A percentile compares a stretch with the other conserved stretches of the same genome.
Conservation (phyloP, 345 rosid species). For the Hypericum androsaemum region DNA sequence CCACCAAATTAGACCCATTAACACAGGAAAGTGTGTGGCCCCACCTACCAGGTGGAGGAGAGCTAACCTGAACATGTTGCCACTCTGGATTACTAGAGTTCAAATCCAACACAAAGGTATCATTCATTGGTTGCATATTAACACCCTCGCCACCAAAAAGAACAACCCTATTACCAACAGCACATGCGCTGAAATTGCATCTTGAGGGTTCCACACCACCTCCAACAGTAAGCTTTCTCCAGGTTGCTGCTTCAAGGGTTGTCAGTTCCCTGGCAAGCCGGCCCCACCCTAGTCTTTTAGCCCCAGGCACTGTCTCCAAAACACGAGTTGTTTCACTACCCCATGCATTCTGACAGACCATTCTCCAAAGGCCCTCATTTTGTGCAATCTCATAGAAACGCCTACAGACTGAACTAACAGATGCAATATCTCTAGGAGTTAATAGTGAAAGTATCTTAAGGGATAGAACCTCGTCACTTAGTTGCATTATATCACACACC, state of each 20-base stretch:
- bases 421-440: constrained; percentile 7
- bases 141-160: constrained; percentile 3
- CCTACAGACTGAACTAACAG: constrained; percentile 4
- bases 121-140: constrained; percentile 2
- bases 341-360: constrained; percentile 7
- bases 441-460: background rate
- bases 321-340: constrained; percentile 6
- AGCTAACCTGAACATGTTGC: constrained; percentile 1
- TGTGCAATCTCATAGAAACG: constrained; percentile 1
- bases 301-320: constrained; percentile 6
- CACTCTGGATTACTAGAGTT: background rate
- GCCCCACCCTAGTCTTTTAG: constrained; percentile 5
- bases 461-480: constrained; percentile 5
- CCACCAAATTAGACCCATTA: background rate
- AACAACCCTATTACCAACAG: background rate
- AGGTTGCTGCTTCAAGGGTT: constrained; percentile 5
- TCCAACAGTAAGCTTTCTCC: constrained; percentile 4
- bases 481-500: constrained; percentile 1
- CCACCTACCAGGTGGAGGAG: constrained; percentile 3
- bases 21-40: constrained; percentile 1
- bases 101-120: background rate
- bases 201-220: background rate
- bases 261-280: constrained; percentile 6
- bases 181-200: constrained; percentile 4
- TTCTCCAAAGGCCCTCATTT: constrained; percentile 6